These are phyloP conservation scores for Salix suchowensis DNA, from an alignment of 345 rosid species.

Conservation along the genomic window DNA sequence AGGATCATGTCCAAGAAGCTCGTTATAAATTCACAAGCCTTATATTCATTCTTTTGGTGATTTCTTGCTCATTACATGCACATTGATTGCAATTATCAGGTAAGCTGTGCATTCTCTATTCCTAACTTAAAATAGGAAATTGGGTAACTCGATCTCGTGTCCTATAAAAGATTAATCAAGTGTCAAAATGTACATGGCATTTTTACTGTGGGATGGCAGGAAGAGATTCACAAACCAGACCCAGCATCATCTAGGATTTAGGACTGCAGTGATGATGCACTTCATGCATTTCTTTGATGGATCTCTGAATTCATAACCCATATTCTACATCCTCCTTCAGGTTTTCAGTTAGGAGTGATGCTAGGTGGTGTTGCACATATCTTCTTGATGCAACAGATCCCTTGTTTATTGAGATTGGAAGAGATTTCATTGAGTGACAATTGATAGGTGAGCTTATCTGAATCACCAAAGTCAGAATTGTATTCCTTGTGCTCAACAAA, in stretches of 20 bases:
- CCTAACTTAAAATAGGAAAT: not conserved
- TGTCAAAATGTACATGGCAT: not conserved
- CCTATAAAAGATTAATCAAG: not conserved
- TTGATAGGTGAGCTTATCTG: slow-evolving; percentile 33
- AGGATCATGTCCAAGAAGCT: not conserved
- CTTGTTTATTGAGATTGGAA: slow-evolving; percentile 63
- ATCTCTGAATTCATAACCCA: not conserved
- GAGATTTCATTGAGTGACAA: slow-evolving; percentile 55
- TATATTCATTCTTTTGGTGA: not conserved
- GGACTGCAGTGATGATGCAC: not conserved
- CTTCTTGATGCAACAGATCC: slow-evolving; percentile 81
- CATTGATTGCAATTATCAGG: not conserved
- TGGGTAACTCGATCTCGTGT: not conserved
- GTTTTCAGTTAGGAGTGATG: slow-evolving; percentile 58
- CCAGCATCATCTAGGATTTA: not conserved
- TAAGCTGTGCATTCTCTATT: not conserved
- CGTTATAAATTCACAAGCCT: not conserved
- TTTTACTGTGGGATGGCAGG: not conserved
- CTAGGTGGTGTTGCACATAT: slow-evolving; percentile 65
- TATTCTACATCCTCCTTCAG: slow-evolving; percentile 27
- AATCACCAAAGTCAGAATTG: not conserved
- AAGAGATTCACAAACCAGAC: not conserved
- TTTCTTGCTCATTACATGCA: not conserved
- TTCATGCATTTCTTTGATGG: not conserved
- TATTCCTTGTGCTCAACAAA: slow-evolving; percentile 7